phyloP scores from a whole-genome alignment of 257 asterid genomes.

The Solanum pennellii region DNA sequence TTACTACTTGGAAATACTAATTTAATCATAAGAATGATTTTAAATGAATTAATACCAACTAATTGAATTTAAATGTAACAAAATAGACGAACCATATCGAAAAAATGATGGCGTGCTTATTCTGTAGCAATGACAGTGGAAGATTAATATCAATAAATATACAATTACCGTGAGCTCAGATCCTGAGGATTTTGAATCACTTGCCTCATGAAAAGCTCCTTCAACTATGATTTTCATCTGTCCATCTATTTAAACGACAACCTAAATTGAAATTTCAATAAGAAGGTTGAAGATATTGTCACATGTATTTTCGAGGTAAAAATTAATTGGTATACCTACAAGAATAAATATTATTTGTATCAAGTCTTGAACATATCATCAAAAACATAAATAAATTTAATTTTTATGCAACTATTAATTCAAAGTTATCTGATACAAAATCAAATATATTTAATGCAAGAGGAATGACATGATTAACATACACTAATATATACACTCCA shows the following conservation, averaged over 20 bases:
- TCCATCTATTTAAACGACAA: background rate
- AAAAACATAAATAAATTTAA: too few species aligned
- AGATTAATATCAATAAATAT: constrained; percentile 29
- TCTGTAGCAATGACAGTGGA: constrained; percentile 15
- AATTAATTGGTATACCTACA: background rate
- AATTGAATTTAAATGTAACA: too few species aligned
- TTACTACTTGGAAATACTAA: too few species aligned
- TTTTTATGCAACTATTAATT: too few species aligned
- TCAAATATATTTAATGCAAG: background rate
- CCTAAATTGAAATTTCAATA: background rate
- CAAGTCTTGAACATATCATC: background rate
- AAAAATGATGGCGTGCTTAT: constrained; percentile 28
- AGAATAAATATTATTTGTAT: background rate
- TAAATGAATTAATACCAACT: too few species aligned
- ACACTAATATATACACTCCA: too few species aligned
- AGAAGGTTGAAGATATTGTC: background rate
- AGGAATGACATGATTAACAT: background rate
- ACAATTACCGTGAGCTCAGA: constrained; percentile 27
- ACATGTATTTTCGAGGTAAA: too few species aligned
- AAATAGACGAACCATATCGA: background rate
- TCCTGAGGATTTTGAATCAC: constrained; percentile 23
- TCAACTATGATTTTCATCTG: background rate
- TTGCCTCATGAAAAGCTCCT: background rate
- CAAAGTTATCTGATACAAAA: background rate
- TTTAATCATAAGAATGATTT: too few species aligned